A percentile compares a stretch with the other conserved stretches of the same genome.
These are phyloP conservation scores for Ceratocystis ficicola DNA, from an alignment of 2,329 filamentous ascomycete genomes.

Conservation along the genomic window DNA sequence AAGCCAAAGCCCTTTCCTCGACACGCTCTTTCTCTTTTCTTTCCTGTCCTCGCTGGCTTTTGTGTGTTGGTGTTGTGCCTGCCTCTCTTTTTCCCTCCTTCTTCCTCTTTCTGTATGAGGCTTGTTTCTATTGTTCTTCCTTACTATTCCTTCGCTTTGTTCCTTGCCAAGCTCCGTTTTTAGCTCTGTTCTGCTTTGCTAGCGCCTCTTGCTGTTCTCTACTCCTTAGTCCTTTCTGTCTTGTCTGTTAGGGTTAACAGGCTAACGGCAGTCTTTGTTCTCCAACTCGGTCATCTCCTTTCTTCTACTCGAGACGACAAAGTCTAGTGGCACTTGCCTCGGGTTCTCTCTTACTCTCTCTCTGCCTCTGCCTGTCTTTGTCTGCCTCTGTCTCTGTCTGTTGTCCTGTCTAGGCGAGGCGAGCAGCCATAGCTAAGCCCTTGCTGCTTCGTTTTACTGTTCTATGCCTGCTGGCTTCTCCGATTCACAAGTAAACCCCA, in stretches of 20 bases:
- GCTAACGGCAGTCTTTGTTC: neutral
- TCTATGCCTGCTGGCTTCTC: neutral
- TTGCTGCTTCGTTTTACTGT: neutral
- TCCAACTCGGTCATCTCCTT: neutral
- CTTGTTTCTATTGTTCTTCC: slow-evolving; percentile 13
- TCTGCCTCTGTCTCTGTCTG: neutral
- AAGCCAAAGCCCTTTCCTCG: neutral
- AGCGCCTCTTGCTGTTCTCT: neutral
- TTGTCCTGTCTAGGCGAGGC: neutral
- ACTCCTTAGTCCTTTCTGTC: neutral
- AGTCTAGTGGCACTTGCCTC: slow-evolving; percentile 3
- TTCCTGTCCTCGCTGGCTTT: neutral
- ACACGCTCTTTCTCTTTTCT: neutral
- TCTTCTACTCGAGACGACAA: neutral
- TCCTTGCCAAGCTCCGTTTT: neutral
- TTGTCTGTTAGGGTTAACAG: neutral
- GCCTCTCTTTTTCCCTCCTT: neutral
- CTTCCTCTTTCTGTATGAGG: neutral
- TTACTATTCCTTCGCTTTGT: slow-evolving; percentile 2
- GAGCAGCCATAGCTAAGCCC: too few species aligned
- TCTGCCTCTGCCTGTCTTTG: neutral
- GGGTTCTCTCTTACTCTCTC: neutral
- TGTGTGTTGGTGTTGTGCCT: neutral
- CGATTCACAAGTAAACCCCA: slow-evolving; percentile 1
- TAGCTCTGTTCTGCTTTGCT: neutral